These are phyloP conservation scores for Hygrophoropsis aurantiaca DNA, from an alignment of 768 basidiomycete genomes.

Conservation along the genomic window DNA sequence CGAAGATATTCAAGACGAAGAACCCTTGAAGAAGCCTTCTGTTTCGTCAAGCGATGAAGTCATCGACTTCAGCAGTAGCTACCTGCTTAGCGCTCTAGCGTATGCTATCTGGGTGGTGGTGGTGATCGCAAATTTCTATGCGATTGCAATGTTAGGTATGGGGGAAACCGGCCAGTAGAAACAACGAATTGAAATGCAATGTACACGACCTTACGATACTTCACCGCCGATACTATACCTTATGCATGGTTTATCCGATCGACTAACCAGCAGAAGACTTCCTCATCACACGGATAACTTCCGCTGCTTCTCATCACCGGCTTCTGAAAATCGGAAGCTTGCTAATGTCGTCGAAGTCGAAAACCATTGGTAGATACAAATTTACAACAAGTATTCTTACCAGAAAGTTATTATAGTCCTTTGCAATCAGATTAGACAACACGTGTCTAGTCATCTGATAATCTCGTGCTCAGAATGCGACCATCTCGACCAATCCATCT, in stretches of 20 bases:
- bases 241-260: no score
- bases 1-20: not conserved
- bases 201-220: no score
- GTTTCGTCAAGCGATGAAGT: conserved; percentile 12
- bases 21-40: conserved; percentile 7
- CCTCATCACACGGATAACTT: no score
- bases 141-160: conserved; percentile 44
- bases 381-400: not conserved
- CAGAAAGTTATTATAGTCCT: no score
- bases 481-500: conserved; percentile 50
- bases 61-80: conserved; percentile 43
- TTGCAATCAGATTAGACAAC: not conserved
- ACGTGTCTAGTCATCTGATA: not conserved
- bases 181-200: no score
- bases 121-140: conserved; percentile 51
- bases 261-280: no score
- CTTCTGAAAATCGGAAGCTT: not conserved
- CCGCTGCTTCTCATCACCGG: not conserved
- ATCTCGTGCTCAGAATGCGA: conserved; percentile 42
- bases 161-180: conserved; percentile 13
- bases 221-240: no score
- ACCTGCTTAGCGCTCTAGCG: conserved; percentile 37
- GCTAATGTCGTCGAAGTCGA: not conserved
- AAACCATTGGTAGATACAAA: not conserved
- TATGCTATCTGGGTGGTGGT: conserved; percentile 49